phyloP scores from a whole-genome alignment of 441 rosid genomes.

The Erodium chrysanthum region DNA sequence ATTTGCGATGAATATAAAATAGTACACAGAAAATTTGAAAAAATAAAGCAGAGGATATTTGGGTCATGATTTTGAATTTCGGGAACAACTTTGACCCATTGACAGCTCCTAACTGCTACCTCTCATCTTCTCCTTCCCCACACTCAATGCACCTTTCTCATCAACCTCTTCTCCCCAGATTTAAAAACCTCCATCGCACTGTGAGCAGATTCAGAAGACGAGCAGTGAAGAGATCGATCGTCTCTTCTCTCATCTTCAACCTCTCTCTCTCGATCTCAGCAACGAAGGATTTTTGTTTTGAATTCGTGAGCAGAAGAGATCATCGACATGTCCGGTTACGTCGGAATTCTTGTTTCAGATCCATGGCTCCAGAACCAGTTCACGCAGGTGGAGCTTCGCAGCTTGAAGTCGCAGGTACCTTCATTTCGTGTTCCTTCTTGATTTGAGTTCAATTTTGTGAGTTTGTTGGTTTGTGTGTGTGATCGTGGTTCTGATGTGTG shows the following conservation, averaged over 20 bases:
- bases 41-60: background rate
- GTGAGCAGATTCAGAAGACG: background rate
- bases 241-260: background rate
- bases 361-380: constrained; percentile 96
- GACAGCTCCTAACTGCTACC: background rate
- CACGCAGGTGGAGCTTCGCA: constrained; percentile 94
- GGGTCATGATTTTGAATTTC: background rate
- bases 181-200: background rate
- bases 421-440: background rate
- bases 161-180: background rate
- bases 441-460: constrained; percentile 5
- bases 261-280: background rate
- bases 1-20: background rate
- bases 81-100: background rate
- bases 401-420: constrained; percentile 76
- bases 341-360: constrained; percentile 89
- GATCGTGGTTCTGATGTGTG: background rate
- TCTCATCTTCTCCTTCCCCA: background rate
- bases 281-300: background rate
- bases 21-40: background rate
- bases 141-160: background rate
- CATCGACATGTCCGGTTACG: constrained; percentile 26
- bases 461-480: background rate
- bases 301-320: background rate
- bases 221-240: background rate